phyloP scores from a whole-genome alignment of 805 yeast species.

The Starmerella davenportii region DNA sequence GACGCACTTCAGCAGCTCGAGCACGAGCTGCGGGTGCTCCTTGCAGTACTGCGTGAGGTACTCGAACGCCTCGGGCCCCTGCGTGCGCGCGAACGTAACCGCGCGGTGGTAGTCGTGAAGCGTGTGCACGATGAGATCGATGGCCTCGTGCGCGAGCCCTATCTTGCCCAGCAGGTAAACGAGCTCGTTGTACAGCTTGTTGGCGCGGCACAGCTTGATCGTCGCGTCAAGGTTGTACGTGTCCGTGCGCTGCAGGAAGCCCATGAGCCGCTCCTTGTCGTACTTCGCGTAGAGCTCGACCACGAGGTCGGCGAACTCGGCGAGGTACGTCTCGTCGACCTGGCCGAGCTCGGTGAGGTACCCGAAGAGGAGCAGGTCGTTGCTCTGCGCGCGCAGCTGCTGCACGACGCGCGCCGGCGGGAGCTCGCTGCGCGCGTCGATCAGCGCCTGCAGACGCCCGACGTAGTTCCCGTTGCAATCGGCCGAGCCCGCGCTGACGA shows the following conservation, averaged over 20 bases:
- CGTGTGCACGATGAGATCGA: conserved; percentile 57
- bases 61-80: conserved; percentile 66
- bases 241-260: conserved; percentile 39
- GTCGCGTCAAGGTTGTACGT: conserved; percentile 51
- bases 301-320: conserved; percentile 47
- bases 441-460: conserved; percentile 11
- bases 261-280: conserved; percentile 36
- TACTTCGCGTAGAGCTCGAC: conserved; percentile 47
- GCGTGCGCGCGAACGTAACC: conserved; percentile 48
- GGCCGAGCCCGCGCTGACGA: conserved; percentile 15
- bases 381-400: conserved; percentile 21
- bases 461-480: conserved; percentile 11
- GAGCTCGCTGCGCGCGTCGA: conserved; percentile 28
- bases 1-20: conserved; percentile 41
- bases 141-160: conserved; percentile 63
- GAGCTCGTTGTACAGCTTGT: conserved; percentile 44
- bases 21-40: conserved; percentile 57
- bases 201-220: conserved; percentile 41
- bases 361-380: conserved; percentile 29
- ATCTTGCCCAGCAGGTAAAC: conserved; percentile 67
- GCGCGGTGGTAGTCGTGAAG: conserved; percentile 67
- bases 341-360: conserved; percentile 44
- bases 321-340: conserved; percentile 38
- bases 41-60: conserved; percentile 53
- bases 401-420: conserved; percentile 35